Conservation (phyloP, 495 filamentous ascomycete genomes). For the Penicillium arizonense region DNA sequence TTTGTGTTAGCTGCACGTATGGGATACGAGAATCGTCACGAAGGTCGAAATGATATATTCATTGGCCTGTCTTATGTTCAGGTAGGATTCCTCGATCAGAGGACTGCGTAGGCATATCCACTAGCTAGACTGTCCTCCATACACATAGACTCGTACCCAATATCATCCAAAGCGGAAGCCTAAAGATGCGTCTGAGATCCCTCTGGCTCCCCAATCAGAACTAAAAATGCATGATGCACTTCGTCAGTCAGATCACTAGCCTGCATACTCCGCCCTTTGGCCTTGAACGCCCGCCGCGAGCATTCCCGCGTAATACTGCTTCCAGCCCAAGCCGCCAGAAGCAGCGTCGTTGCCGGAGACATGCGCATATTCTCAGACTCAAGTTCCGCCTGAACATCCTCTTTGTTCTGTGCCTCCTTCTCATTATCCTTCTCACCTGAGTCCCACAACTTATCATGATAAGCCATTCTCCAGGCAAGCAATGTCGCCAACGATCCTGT, state of each 20-base stretch:
- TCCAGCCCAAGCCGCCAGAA: constrained; percentile 81
- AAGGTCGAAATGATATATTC: neutral
- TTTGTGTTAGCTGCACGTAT: neutral
- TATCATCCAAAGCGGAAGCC: neutral
- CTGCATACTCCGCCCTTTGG: constrained; percentile 86
- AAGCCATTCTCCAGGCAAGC: constrained; percentile 82
- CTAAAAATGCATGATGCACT: constrained; percentile 78
- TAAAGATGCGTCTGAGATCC: constrained; percentile 42
- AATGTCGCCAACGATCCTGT: constrained; percentile 88
- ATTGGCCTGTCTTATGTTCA: neutral
- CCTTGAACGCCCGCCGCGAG: constrained; percentile 81
- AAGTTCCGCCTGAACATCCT: constrained; percentile 42
- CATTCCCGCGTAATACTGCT: constrained; percentile 87
- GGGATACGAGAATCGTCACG: neutral
- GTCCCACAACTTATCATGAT: constrained; percentile 82
- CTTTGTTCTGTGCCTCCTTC: constrained; percentile 35
- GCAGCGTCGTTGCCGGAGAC: constrained; percentile 62
- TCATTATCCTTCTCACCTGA: constrained; percentile 44
- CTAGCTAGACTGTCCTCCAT: neutral
- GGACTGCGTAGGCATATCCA: neutral
- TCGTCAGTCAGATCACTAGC: constrained; percentile 93
- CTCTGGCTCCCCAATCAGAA: constrained; percentile 63
- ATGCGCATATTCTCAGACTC: constrained; percentile 45
- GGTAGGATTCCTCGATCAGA: neutral
- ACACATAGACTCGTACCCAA: neutral